Evolutionary conservation across 1,284 basidiomycete species (phyloP).

Genomic region (Ceraceosorus guamensis): DNA sequence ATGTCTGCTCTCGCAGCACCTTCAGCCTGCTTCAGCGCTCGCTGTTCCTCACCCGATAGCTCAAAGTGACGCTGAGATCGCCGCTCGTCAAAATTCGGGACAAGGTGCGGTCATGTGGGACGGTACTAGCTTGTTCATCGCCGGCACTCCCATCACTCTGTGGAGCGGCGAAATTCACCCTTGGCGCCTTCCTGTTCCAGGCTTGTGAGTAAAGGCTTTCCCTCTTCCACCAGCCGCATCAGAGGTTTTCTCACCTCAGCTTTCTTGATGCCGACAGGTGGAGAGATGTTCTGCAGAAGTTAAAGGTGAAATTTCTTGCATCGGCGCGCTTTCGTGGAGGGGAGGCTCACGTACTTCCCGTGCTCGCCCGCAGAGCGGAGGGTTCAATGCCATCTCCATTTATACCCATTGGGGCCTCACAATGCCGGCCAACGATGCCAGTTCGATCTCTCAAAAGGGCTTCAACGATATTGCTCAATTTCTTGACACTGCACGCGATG

Average conservation of each 20-base stretch:
- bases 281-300: slow-evolving; percentile 72
- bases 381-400: slow-evolving; percentile 56
- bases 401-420: slow-evolving; percentile 61
- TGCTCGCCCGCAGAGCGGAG: slow-evolving; percentile 31
- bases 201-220: slow-evolving; percentile 48
- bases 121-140: background rate
- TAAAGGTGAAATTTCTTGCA: slow-evolving; percentile 57
- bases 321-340: no score
- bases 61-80: background rate
- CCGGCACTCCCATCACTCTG: background rate
- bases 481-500: slow-evolving; percentile 54
- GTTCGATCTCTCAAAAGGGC: background rate
- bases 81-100: background rate
- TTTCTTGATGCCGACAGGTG: slow-evolving; percentile 49
- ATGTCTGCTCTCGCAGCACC: no score
- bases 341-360: no score
- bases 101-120: background rate
- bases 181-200: slow-evolving; percentile 69
- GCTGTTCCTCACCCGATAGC: no score
- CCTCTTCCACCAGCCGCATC: no score
- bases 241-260: no score
- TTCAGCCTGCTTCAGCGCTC: no score
- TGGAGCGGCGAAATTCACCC: slow-evolving; percentile 63
- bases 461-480: slow-evolving; percentile 65
- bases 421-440: slow-evolving; percentile 62